A percentile compares a stretch with the other conserved stretches of the same genome.
Evolutionary conservation across 768 basidiomycete species (phyloP).

Genomic region (Lactarius indigo): DNA sequence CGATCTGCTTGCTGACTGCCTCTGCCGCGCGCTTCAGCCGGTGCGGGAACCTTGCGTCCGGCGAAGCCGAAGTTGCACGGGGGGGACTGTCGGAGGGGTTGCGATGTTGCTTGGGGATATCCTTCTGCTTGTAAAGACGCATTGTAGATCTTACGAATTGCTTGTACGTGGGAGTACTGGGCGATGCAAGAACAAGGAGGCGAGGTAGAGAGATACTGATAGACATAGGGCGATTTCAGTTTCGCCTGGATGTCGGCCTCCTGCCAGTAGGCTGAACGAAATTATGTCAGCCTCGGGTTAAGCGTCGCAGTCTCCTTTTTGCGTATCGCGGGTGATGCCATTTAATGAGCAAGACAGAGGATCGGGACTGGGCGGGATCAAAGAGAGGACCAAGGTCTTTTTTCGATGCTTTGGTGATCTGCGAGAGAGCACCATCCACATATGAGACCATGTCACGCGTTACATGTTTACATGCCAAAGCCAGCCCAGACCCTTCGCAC

Average conservation of each 20-base stretch:
- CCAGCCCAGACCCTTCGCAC: constrained; percentile 65
- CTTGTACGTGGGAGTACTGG: constrained; percentile 15
- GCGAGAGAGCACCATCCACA: too few relatives aligned
- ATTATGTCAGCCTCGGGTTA: not conserved
- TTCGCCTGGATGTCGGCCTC: not conserved
- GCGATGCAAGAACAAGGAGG: constrained; percentile 13
- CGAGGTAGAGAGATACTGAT: not conserved
- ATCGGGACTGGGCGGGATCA: not conserved
- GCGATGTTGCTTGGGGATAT: constrained; percentile 1
- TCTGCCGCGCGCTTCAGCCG: constrained; percentile 14
- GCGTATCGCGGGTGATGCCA: not conserved
- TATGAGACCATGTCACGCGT: too few relatives aligned
- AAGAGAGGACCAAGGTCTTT: too few relatives aligned
- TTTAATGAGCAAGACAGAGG: not conserved
- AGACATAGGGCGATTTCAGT: constrained; percentile 9
- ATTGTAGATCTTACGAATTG: constrained; percentile 19
- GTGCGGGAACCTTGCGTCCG: not conserved
- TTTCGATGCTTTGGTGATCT: too few relatives aligned
- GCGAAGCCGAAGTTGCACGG: not conserved
- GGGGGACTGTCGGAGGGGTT: not conserved
- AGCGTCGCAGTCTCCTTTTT: not conserved
- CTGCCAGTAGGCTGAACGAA: not conserved
- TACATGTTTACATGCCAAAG: too few relatives aligned
- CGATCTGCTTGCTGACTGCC: constrained; percentile 16
- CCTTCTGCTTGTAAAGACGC: constrained; percentile 20